These are phyloP conservation scores for Neofusicoccum sp. DNA, from an alignment of 2,329 filamentous ascomycete species.

Conservation along the genomic window DNA sequence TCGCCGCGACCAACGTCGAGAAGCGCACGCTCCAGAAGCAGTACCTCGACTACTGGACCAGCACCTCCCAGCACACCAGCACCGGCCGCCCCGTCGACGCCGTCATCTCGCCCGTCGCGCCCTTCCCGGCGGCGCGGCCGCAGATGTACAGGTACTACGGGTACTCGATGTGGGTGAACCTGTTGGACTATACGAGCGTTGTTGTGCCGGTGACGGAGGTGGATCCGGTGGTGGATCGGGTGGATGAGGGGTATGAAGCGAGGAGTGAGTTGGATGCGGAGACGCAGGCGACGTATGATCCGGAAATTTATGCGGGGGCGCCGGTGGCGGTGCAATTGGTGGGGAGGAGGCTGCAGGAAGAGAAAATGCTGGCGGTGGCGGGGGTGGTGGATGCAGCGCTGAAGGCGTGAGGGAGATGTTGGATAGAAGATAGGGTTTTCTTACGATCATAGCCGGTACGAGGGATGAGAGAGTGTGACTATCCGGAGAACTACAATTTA, in stretches of 20 bases:
- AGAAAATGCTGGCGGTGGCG: slow-evolving; percentile 24
- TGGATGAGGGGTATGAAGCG: slow-evolving; percentile 27
- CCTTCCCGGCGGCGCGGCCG: slow-evolving; percentile 41
- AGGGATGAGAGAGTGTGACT: too few relatives aligned
- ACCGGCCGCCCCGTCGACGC: slow-evolving; percentile 38
- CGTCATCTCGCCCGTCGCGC: slow-evolving; percentile 37
- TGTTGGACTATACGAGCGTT: slow-evolving; percentile 56
- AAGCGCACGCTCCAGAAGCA: slow-evolving; percentile 32
- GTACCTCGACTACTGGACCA: slow-evolving; percentile 41
- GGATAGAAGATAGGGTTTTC: too few relatives aligned
- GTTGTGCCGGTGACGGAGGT: slow-evolving; percentile 57
- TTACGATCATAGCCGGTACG: too few relatives aligned
- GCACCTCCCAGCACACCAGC: slow-evolving; percentile 25
- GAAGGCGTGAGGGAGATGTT: not conserved
- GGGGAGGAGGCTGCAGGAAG: slow-evolving; percentile 26
- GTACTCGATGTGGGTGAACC: slow-evolving; percentile 50
- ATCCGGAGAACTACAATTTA: too few relatives aligned
- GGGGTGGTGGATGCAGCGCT: slow-evolving; percentile 3
- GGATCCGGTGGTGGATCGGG: slow-evolving; percentile 50
- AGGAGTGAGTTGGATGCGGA: slow-evolving; percentile 16
- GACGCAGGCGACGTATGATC: slow-evolving; percentile 9
- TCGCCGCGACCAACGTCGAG: slow-evolving; percentile 27
- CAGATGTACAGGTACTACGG: slow-evolving; percentile 49
- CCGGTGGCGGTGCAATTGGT: slow-evolving; percentile 28
- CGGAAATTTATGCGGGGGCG: slow-evolving; percentile 21